Evolutionary conservation across 2,329 filamentous ascomycete species (phyloP).

Genomic region (Trichoderma citrinoviride): DNA sequence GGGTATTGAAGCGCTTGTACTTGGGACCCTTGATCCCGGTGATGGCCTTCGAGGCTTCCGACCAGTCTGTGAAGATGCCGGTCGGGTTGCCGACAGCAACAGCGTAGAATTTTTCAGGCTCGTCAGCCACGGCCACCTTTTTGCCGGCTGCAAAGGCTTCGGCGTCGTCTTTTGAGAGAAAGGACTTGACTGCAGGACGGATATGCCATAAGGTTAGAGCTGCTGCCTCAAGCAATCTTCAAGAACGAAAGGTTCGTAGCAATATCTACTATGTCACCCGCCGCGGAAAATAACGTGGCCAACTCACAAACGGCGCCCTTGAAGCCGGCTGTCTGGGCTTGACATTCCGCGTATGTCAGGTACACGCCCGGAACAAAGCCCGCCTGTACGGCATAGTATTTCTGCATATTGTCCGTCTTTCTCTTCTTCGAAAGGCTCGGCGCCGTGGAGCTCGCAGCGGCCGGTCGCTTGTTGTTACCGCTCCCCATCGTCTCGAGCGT

Average conservation of each 20-base stretch:
- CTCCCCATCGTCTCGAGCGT: constrained; percentile 28
- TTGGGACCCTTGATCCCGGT: constrained; percentile 67
- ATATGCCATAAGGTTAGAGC: not conserved
- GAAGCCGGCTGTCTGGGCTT: constrained; percentile 59
- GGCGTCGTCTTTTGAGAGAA: constrained; percentile 71
- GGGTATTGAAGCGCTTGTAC: constrained; percentile 66
- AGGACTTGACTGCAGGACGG: constrained; percentile 68
- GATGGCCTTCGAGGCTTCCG: constrained; percentile 69
- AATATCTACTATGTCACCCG: not conserved
- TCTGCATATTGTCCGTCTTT: constrained; percentile 48
- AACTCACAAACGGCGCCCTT: constrained; percentile 66
- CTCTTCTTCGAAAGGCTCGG: constrained; percentile 43
- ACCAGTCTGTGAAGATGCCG: constrained; percentile 64
- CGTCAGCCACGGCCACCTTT: constrained; percentile 37
- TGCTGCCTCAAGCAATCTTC: not conserved
- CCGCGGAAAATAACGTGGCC: not conserved
- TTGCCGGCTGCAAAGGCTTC: constrained; percentile 69
- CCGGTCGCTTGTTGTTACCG: constrained; percentile 33
- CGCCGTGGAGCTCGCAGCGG: constrained; percentile 24
- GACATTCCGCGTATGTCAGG: constrained; percentile 58
- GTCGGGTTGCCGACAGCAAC: constrained; percentile 58
- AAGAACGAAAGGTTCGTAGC: too few relatives aligned
- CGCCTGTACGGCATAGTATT: constrained; percentile 62
- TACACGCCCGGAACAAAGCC: constrained; percentile 62
- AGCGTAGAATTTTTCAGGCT: constrained; percentile 55